These are phyloP conservation scores for Castanospermum australe DNA, from an alignment of 306 rosid species.

Conservation along the genomic window DNA sequence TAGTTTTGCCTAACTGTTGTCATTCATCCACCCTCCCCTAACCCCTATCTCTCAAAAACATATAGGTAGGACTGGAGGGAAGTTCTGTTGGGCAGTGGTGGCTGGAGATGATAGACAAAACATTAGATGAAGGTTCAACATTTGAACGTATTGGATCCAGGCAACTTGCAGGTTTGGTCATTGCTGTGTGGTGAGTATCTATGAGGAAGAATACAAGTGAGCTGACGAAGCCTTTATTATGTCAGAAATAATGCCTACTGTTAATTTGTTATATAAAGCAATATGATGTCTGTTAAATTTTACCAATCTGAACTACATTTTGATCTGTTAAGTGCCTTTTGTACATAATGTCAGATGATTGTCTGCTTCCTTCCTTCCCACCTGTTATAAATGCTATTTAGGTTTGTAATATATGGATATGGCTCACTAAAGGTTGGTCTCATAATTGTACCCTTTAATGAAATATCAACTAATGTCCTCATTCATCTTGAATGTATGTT, in stretches of 20 bases:
- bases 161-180: slow-evolving; percentile 98
- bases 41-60: slow-evolving; percentile 26
- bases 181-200: slow-evolving; percentile 82
- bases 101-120: slow-evolving; percentile 95
- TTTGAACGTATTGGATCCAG: slow-evolving; percentile 96
- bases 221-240: slow-evolving; percentile 24
- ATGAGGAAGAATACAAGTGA: slow-evolving; percentile 5
- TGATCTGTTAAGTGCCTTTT: slow-evolving; percentile 24
- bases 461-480: slow-evolving; percentile 6
- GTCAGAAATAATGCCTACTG: slow-evolving; percentile 25
- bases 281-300: slow-evolving; percentile 4
- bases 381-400: slow-evolving; percentile 23
- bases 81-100: slow-evolving; percentile 98
- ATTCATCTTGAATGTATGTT: slow-evolving; percentile 18
- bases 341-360: slow-evolving; percentile 21
- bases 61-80: slow-evolving; percentile 97
- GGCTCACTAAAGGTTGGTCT: slow-evolving; percentile 2
- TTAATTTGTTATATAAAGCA: slow-evolving; percentile 7
- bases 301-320: background rate
- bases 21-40: slow-evolving; percentile 16
- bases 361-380: slow-evolving; percentile 13
- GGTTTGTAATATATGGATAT: slow-evolving; percentile 21
- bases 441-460: slow-evolving; percentile 18
- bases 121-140: slow-evolving; percentile 82
- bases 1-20: slow-evolving; percentile 23